phyloP scores from a whole-genome alignment of 1,139 yeast genomes.

The Blastobotrys ciferrii region DNA sequence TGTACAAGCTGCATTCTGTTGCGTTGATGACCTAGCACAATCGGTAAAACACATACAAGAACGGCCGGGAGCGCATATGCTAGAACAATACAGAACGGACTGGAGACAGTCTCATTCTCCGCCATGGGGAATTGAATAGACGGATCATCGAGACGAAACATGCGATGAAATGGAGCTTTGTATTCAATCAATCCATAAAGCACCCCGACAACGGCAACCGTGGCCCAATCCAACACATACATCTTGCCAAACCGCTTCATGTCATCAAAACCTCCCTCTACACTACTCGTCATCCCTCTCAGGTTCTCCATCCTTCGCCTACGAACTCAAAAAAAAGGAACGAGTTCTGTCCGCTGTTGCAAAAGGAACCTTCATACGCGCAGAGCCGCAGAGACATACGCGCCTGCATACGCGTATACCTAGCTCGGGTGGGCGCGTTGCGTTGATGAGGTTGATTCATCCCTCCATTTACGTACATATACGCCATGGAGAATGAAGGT shows the following conservation, averaged over 20 bases:
- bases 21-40: conserved; percentile 27
- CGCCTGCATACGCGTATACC: too few species aligned
- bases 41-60: conserved; percentile 31
- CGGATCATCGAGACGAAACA: conserved; percentile 35
- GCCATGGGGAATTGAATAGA: conserved; percentile 55
- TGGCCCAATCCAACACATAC: conserved; percentile 28
- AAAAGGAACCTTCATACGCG: too few species aligned
- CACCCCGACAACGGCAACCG: conserved; percentile 23
- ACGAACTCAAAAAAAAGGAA: too few species aligned
- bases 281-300: not conserved
- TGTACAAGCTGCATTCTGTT: conserved; percentile 34
- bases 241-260: conserved; percentile 11
- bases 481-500: not conserved
- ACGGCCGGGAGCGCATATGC: conserved; percentile 34
- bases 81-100: conserved; percentile 33
- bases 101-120: conserved; percentile 48
- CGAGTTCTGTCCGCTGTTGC: too few species aligned
- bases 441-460: not conserved
- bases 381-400: too few species aligned
- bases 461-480: not conserved
- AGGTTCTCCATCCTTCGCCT: not conserved
- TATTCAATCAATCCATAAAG: conserved; percentile 27
- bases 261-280: conserved; percentile 1
- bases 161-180: conserved; percentile 32
- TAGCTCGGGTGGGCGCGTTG: too few species aligned